phyloP scores from a whole-genome alignment of 352 stramenopile genomes.

The Pythium dissimile region DNA sequence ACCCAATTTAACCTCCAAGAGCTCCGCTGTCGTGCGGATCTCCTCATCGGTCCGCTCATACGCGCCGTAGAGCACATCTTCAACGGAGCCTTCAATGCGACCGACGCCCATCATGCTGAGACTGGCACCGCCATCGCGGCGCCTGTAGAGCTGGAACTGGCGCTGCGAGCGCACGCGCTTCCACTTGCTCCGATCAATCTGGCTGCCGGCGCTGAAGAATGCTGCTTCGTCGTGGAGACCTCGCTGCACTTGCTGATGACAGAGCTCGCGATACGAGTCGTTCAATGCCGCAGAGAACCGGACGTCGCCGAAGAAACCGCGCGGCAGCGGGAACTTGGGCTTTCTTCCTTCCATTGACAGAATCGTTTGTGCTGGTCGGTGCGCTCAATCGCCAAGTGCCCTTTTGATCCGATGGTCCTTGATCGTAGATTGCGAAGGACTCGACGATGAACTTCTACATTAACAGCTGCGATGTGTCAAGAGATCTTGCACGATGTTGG shows the following conservation, averaged over 20 bases:
- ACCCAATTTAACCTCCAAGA: slow-evolving; percentile 16
- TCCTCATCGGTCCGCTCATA: slow-evolving; percentile 49
- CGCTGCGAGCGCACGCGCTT: slow-evolving; percentile 18
- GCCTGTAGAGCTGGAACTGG: slow-evolving; percentile 39
- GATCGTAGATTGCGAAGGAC: no score
- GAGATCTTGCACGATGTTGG: no score
- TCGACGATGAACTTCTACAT: no score
- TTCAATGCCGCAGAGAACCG: slow-evolving; percentile 20
- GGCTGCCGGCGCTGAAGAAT: not conserved
- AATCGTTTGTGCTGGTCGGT: no score
- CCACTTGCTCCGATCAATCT: not conserved
- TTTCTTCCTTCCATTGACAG: no score
- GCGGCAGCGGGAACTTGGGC: slow-evolving; percentile 17
- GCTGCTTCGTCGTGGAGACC: slow-evolving; percentile 4
- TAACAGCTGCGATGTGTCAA: no score
- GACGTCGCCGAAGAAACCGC: slow-evolving; percentile 9
- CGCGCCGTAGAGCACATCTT: slow-evolving; percentile 45
- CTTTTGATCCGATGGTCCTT: no score
- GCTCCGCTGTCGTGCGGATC: slow-evolving; percentile 31
- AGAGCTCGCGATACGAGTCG: slow-evolving; percentile 24
- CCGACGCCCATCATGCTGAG: slow-evolving; percentile 42
- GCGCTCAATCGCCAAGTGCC: no score
- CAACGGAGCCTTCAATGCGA: slow-evolving; percentile 36
- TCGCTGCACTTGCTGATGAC: slow-evolving; percentile 24
- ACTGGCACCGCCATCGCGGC: slow-evolving; percentile 22